These are phyloP conservation scores for Phialophora verrucosa DNA, from an alignment of 2,329 filamentous ascomycete genomes.

Conservation along the genomic window DNA sequence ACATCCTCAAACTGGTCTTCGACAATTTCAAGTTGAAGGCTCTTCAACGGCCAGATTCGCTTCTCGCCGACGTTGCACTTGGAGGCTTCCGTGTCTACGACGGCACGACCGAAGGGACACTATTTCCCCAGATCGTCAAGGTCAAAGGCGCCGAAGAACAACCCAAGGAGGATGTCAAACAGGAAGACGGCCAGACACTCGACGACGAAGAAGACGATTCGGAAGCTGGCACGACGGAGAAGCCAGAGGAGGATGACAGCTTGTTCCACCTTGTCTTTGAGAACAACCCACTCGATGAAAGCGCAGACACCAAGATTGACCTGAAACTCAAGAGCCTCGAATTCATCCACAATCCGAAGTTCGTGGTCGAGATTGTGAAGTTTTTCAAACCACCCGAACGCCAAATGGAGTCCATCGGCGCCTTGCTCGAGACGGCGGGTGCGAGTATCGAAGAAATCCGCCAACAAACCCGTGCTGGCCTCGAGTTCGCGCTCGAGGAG, in stretches of 20 bases:
- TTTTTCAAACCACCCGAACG: constrained; percentile 97
- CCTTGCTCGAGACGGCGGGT: constrained; percentile 92
- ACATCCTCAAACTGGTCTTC: constrained; percentile 90
- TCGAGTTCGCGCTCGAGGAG: constrained; percentile 95
- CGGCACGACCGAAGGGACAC: constrained; percentile 86
- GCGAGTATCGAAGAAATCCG: constrained; percentile 93
- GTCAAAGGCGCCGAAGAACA: constrained; percentile 82
- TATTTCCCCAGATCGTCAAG: constrained; percentile 93
- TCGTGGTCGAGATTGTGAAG: constrained; percentile 85
- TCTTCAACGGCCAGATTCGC: constrained; percentile 86
- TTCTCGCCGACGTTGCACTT: constrained; percentile 85
- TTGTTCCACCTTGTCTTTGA: constrained; percentile 95
- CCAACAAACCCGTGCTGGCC: constrained; percentile 91
- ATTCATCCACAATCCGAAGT: constrained; percentile 95
- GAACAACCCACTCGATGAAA: constrained; percentile 90
- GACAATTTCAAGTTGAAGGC: constrained; percentile 93
- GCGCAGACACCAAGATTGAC: constrained; percentile 86
- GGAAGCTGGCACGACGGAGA: constrained; percentile 47
- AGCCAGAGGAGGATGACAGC: constrained; percentile 65
- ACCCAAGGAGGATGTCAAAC: constrained; percentile 57
- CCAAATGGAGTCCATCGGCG: constrained; percentile 98
- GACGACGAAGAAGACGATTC: constrained; percentile 31
- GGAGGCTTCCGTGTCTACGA: constrained; percentile 94
- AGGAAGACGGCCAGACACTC: constrained; percentile 48
- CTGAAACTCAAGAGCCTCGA: constrained; percentile 94